Evolutionary conservation across 1,139 yeast genomes (phyloP), one percentile per base, ranked within the genome.

Genomic region (Pichia sp.): DNA sequence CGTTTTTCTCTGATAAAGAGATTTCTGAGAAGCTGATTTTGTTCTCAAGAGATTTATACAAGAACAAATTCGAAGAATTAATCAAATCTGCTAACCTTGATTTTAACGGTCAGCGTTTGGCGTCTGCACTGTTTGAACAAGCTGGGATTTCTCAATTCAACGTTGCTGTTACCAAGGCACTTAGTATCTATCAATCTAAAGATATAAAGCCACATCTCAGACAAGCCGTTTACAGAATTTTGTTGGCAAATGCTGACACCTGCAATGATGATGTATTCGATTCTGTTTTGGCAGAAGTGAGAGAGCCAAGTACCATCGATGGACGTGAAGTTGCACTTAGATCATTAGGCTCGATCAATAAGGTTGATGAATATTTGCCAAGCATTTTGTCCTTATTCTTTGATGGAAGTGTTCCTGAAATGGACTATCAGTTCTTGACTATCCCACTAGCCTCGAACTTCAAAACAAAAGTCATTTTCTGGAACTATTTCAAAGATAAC

Each of bases 401-500:
- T 44, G 66, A 72, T 31, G 72, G 75, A 4, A 68, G 74, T 11
- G 71, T 85, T 38, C 87, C 88, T n/a, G 78, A 79, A 47, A 88
- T 87, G 88, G 90, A 87, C 66, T 75, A 81, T 29, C 87, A 84
- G 64, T 84, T 79, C 64, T 70, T 85, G 57, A 78, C 82, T 1
- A 70, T 70, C n/a, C 73, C 84, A 19, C 71, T 86, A 49, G 76
- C 85, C 8, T 65, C 72, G 15, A 87, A 85, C 66, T 67, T 77
- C 8, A 66, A 64, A 4, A 75, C 84, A 1, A 80, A 84, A 54
- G 71, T 71, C 52, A 62, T 64, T 32, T 77, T 83, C 62, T 84
- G 90, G 87, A 62, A 71, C 1, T 85, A 73, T 62, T 73, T 86
- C 68, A 75, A 78, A 62, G 67, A 67, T 3, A 78, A 85, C 65